Conservation (phyloP, 179 eudicot species). For the Actinidia arguta region DNA sequence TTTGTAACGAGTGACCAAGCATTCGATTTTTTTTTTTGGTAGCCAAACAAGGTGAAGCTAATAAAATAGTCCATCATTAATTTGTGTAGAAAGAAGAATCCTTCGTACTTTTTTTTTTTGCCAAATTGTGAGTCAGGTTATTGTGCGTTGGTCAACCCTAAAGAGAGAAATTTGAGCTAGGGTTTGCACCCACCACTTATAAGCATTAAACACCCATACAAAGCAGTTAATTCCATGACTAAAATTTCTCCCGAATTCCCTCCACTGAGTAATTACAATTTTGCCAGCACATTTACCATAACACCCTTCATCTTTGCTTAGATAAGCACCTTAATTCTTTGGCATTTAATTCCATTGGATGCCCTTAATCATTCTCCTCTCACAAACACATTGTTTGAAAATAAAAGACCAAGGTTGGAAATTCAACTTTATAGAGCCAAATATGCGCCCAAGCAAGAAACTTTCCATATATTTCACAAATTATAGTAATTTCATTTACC, state of each 20-base stretch:
- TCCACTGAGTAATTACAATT: slow-evolving; percentile 7
- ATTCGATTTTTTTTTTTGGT: too few species aligned
- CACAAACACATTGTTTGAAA: not conserved
- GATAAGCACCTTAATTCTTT: not conserved
- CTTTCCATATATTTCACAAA: slow-evolving; percentile 1
- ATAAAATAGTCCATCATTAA: too few species aligned
- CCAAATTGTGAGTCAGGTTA: too few species aligned
- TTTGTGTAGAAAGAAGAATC: too few species aligned
- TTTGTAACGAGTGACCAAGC: too few species aligned
- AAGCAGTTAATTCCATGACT: slow-evolving; percentile 11
- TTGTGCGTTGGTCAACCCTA: too few species aligned
- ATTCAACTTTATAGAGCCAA: not conserved
- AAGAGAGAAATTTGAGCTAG: too few species aligned
- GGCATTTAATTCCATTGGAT: not conserved
- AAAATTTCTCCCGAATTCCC: slow-evolving; percentile 25
- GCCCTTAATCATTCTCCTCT: not conserved
- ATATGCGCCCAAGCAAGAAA: not conserved
- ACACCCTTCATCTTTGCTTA: not conserved
- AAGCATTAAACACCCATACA: not conserved
- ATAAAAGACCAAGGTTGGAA: not conserved
- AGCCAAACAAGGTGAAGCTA: too few species aligned
- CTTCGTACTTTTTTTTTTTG: too few species aligned
- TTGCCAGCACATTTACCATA: not conserved
- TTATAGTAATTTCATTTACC: not conserved
- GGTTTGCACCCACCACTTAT: too few species aligned